A percentile compares a stretch with the other conserved stretches of the same genome.
phyloP scores from a whole-genome alignment of 305 asterid genomes.

The Rubia peregrina region DNA sequence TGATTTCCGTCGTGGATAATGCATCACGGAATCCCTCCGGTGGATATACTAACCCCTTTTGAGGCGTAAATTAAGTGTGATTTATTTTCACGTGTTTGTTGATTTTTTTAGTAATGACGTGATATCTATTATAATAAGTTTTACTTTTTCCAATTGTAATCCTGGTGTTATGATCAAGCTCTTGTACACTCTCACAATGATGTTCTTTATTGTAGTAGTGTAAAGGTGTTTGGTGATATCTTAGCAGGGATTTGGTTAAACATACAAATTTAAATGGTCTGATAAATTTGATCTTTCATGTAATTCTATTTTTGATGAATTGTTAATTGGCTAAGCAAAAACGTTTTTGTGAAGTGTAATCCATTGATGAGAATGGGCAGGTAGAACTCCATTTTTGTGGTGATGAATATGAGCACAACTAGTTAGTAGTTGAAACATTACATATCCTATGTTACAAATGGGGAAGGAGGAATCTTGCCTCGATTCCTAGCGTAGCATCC shows the following conservation, averaged over 20 bases:
- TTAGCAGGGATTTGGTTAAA: not conserved
- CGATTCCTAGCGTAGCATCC: not conserved
- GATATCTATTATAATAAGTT: not conserved
- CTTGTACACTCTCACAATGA: not conserved
- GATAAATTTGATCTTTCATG: not conserved
- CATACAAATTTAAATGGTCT: not conserved
- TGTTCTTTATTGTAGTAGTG: not conserved
- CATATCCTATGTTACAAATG: not conserved
- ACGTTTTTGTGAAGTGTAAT: too few relatives aligned
- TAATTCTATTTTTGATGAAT: not conserved
- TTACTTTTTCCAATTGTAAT: not conserved
- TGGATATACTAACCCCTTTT: constrained; percentile 18
- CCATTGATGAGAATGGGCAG: too few relatives aligned
- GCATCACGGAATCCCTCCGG: not conserved
- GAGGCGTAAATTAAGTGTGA: not conserved
- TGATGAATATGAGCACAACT: too few relatives aligned
- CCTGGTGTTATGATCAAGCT: not conserved
- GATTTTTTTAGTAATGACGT: not conserved
- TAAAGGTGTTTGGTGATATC: not conserved
- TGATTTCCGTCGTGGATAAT: constrained; percentile 49
- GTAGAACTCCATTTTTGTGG: too few relatives aligned
- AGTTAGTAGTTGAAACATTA: not conserved
- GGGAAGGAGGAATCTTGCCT: not conserved
- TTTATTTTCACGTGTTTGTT: not conserved
- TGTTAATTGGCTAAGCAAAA: not conserved